Evolutionary conservation across 2,329 filamentous ascomycete genomes (phyloP).

Genomic region (Colletotrichum navitas): DNA sequence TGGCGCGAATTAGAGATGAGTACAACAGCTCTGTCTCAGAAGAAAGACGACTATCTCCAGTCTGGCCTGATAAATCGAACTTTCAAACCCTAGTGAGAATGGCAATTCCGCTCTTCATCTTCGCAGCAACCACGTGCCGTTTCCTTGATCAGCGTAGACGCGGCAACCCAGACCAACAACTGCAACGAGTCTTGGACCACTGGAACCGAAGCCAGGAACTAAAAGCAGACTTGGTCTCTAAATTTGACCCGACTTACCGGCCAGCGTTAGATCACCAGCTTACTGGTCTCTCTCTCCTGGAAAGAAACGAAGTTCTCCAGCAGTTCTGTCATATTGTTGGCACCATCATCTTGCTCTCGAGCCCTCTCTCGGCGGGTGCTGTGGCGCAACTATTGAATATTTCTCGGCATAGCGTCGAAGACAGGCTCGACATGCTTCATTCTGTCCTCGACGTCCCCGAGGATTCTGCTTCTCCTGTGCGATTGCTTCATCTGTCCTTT

Average conservation of each 20-base stretch:
- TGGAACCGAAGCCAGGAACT: background rate
- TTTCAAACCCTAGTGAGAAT: background rate
- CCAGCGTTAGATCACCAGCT: constrained; percentile 1
- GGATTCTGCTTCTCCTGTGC: background rate
- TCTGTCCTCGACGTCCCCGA: background rate
- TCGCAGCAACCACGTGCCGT: background rate
- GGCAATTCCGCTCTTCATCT: background rate
- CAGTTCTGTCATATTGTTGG: background rate
- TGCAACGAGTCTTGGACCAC: background rate
- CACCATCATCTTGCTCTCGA: background rate
- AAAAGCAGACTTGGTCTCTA: background rate
- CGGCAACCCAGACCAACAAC: background rate
- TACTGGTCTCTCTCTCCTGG: background rate
- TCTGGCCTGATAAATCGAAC: background rate
- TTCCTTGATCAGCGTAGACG: background rate
- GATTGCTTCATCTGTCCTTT: background rate
- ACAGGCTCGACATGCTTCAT: background rate
- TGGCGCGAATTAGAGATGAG: background rate
- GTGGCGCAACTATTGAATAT: background rate
- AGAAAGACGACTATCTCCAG: background rate
- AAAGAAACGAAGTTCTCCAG: background rate
- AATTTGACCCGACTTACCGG: background rate
- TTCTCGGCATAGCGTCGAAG: background rate
- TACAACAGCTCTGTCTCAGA: background rate
- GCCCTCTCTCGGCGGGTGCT: background rate